phyloP scores from a whole-genome alignment of 176 grass and related monocot genomes.

The Alloteropsis semialata region DNA sequence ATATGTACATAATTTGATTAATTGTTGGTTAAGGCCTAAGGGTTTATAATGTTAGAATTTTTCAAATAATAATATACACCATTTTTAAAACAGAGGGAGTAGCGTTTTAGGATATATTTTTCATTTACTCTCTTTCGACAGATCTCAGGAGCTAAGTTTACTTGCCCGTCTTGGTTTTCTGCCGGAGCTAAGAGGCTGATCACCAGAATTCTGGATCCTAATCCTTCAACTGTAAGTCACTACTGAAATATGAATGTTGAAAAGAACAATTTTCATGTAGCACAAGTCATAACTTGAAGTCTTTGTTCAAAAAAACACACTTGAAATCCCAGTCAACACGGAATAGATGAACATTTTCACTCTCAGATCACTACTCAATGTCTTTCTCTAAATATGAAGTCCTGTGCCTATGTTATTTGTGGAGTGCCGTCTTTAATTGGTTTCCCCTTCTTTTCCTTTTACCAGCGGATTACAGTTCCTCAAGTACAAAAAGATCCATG shows the following conservation, averaged over 20 bases:
- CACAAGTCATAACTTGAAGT: not conserved
- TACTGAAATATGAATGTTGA: not conserved
- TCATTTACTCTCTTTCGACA: constrained; percentile 27
- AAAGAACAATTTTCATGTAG: constrained; percentile 1
- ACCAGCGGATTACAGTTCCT: constrained; percentile 69
- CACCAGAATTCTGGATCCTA: constrained; percentile 71
- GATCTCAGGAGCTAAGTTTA: constrained; percentile 79
- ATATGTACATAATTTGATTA: no score
- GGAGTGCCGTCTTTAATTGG: constrained; percentile 7
- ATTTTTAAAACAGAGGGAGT: no score
- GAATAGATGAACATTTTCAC: not conserved
- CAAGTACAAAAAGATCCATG: constrained; percentile 76
- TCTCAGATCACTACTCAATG: not conserved
- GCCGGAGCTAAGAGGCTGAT: constrained; percentile 68
- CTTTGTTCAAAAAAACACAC: no score
- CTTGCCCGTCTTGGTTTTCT: constrained; percentile 81
- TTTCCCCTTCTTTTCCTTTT: not conserved
- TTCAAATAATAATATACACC: no score
- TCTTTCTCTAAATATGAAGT: not conserved
- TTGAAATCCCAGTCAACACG: no score
- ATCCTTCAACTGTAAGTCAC: constrained; percentile 67
- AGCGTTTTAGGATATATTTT: not conserved
- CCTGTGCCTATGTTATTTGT: not conserved
- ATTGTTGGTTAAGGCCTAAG: no score
- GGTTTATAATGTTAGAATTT: no score